Evolutionary conservation across 176 grass and related monocot genomes (phyloP).

Genomic region (Ensete glaucum): DNA sequence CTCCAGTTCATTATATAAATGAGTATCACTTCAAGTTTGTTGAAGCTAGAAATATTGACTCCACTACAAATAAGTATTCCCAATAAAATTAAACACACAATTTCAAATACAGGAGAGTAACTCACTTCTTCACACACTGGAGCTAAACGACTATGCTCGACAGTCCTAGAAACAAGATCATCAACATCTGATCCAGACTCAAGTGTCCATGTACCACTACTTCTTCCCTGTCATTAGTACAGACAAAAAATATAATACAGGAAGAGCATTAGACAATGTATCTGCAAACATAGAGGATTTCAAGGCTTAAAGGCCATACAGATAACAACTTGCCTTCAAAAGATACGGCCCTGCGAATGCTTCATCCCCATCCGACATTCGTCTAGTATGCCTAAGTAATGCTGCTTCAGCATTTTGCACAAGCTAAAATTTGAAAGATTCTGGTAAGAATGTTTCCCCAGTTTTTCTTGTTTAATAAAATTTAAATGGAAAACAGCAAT

Average conservation of each 20-base stretch:
- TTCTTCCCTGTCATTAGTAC: background rate
- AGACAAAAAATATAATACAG: background rate
- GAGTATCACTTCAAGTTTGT: background rate
- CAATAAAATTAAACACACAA: background rate
- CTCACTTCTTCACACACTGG: slow-evolving; percentile 90
- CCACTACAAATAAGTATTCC: background rate
- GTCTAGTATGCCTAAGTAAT: slow-evolving; percentile 53
- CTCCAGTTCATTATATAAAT: background rate
- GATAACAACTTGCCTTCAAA: slow-evolving; percentile 34
- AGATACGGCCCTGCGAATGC: slow-evolving; percentile 53
- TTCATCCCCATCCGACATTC: slow-evolving; percentile 63
- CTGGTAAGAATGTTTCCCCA: background rate
- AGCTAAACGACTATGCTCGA: slow-evolving; percentile 68
- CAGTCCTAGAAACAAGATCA: slow-evolving; percentile 31
- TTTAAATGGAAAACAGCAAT: background rate
- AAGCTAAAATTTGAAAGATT: slow-evolving; percentile 38
- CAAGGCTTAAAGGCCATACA: background rate
- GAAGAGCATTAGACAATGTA: background rate
- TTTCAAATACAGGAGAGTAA: background rate
- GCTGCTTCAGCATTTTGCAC: slow-evolving; percentile 48
- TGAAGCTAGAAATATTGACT: background rate
- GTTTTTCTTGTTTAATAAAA: background rate
- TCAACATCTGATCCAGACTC: slow-evolving; percentile 15
- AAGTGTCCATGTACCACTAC: background rate
- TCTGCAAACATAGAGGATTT: background rate